Evolutionary conservation across 2,329 filamentous ascomycete genomes (phyloP), one percentile per base, ranked within the genome.

Genomic region (Trichoderma sp.): DNA sequence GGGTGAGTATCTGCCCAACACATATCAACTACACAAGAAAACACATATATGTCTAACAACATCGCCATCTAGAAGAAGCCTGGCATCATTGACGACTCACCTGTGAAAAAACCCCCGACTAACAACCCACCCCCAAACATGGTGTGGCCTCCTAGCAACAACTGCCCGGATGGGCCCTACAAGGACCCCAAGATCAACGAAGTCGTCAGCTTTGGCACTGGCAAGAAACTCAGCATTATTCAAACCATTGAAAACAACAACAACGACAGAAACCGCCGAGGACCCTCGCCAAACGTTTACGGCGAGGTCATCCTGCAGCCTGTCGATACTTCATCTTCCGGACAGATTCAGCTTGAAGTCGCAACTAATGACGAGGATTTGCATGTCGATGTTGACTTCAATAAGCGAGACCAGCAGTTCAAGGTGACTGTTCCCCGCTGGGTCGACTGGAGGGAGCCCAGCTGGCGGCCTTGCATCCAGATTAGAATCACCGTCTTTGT

Each of bases 401-500:
- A 83, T 63, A 72, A 76, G 16, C 72, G 75, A 0, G 43, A 70
- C 0, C 84, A 87, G 71, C 35, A 49, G 3, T 76, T 87, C 68
- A 71, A 75, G 19, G 71, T 87, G 29, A 75, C 71, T 13, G 80
- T 82, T 2, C 84, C 84, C 0, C 73, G 73, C 37, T 73, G 69
- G 11, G 66, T 82, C 58, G 72, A 76, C 1, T 79, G 79, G 75
- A 78, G 78, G 73, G 61, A 71, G 16, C 63, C 72, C 2, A 37
- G 71, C 14, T 67, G 72, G 1, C 71, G 74, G 8, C 83, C 84
- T 1, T 88, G 86, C 72, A 77, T 87, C 24, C 81, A 83, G 70
- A 77, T 88, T 68, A 80, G 80, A 13, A 77, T 79, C 19, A 87
- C 83, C 3, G 74, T 86, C 53, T 84, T 80, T 78, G 79, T 84